phyloP scores from a whole-genome alignment of 805 yeast species.

The Priceomyces melissophilus region DNA sequence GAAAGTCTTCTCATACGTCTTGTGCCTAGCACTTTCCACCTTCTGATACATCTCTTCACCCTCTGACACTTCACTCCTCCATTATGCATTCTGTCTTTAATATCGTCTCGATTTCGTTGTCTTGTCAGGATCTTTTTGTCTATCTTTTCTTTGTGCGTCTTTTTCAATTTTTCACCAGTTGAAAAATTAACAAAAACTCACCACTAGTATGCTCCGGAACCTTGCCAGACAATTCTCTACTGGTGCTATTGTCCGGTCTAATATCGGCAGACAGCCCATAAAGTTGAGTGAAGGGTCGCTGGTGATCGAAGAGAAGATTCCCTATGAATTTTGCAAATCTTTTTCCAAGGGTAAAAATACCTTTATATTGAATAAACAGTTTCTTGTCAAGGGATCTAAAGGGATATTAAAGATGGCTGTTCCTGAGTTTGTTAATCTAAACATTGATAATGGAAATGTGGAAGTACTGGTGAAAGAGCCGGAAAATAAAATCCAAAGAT shows the following conservation, averaged over 20 bases:
- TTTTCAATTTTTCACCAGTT: too few species aligned
- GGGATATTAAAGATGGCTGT: constrained; percentile 63
- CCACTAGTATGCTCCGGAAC: not conserved
- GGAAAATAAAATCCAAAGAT: constrained; percentile 60
- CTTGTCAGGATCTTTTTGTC: too few species aligned
- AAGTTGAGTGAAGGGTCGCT: constrained; percentile 60
- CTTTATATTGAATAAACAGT: constrained; percentile 53
- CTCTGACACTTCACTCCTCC: too few species aligned
- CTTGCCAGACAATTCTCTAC: constrained; percentile 8
- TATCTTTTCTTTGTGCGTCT: too few species aligned
- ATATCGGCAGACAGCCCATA: constrained; percentile 81
- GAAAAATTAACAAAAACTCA: too few species aligned
- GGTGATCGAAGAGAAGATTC: constrained; percentile 44
- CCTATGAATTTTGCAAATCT: constrained; percentile 50
- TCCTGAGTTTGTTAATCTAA: constrained; percentile 65
- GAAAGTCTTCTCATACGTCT: too few species aligned
- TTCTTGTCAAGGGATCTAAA: constrained; percentile 71
- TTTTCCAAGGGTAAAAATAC: constrained; percentile 66
- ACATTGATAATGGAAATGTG: constrained; percentile 38
- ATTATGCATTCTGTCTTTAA: too few species aligned
- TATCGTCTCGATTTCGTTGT: too few species aligned
- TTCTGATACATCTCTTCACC: too few species aligned
- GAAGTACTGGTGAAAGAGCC: constrained; percentile 57
- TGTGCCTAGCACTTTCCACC: too few species aligned
- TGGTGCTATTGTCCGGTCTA: constrained; percentile 37